Percentiles rank a stretch among this genome's conserved stretches.
These are phyloP conservation scores for Osmanthus fragrans DNA, from an alignment of 257 asterid genomes.

Conservation along the genomic window DNA sequence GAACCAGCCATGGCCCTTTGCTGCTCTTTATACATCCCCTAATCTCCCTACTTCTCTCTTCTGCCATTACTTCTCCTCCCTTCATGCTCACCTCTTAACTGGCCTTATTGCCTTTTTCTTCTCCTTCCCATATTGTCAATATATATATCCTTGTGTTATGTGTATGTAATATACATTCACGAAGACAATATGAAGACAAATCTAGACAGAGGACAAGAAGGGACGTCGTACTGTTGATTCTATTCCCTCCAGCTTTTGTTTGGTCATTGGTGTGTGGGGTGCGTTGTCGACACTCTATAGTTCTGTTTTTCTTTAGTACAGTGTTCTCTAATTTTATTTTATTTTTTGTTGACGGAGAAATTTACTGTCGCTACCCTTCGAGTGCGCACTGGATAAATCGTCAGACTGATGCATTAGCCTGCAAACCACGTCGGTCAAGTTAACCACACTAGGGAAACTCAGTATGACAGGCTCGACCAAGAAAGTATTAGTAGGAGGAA, in stretches of 20 bases:
- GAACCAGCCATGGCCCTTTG: constrained; percentile 76
- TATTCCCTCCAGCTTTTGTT: constrained; percentile 25
- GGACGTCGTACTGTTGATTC: constrained; percentile 37
- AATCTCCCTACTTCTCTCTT: constrained; percentile 20
- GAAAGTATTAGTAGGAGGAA: too few relatives aligned
- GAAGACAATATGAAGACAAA: constrained; percentile 12
- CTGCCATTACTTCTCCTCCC: constrained; percentile 17
- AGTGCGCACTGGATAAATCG: too few relatives aligned
- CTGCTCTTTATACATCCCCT: constrained; percentile 69
- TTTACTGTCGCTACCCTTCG: too few relatives aligned
- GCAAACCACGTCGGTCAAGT: too few relatives aligned
- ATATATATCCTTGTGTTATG: constrained; percentile 6
- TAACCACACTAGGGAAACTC: too few relatives aligned
- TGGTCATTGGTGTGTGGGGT: not conserved
- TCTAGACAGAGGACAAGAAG: constrained; percentile 14
- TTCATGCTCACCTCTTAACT: not conserved
- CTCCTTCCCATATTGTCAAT: not conserved
- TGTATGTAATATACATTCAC: not conserved
- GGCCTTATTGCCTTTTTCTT: not conserved
- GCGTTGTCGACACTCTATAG: not conserved
- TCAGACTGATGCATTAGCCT: too few relatives aligned
- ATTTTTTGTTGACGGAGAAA: too few relatives aligned
- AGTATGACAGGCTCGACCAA: too few relatives aligned
- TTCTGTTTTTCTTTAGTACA: not conserved
- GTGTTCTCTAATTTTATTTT: not conserved